Percentiles rank a stretch among this genome's conserved stretches.
Evolutionary conservation across 192 early-diverging fungal genomes (phyloP).

Genomic region (Entomortierella lignicola): DNA sequence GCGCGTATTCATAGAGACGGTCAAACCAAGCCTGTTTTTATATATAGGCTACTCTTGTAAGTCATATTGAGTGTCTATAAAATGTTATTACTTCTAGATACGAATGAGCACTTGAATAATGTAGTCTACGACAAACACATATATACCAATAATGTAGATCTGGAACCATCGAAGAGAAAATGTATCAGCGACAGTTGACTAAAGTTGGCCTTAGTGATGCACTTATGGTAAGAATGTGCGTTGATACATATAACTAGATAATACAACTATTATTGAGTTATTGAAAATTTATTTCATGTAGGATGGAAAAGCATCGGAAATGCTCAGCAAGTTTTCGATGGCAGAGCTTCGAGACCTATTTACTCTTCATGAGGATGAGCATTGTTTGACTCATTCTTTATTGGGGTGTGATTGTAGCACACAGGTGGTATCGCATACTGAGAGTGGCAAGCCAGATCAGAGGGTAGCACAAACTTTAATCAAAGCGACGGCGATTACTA

Average conservation of each 20-base stretch:
- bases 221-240: conserved; percentile 63
- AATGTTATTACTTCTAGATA: no score
- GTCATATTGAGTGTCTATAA: no score
- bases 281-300: no score
- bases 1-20: conserved; percentile 69
- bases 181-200: conserved; percentile 72
- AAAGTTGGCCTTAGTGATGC: conserved; percentile 68
- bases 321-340: conserved; percentile 63
- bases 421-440: neutral
- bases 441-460: neutral
- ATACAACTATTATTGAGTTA: no score
- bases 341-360: conserved; percentile 69
- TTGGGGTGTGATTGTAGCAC: conserved; percentile 58
- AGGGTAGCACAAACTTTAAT: neutral
- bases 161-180: conserved; percentile 64
- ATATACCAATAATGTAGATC: conserved; percentile 12
- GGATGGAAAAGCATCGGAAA: conserved; percentile 49
- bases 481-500: neutral
- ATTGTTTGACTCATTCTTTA: conserved; percentile 67
- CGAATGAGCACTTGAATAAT: no score
- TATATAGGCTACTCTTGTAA: conserved; percentile 56
- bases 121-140: neutral
- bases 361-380: conserved; percentile 61
- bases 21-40: conserved; percentile 47
- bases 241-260: no score